A percentile compares a stretch with the other conserved stretches of the same genome.
Conservation (phyloP, 192 early-diverging fungal species). For the Backusella westeae region DNA sequence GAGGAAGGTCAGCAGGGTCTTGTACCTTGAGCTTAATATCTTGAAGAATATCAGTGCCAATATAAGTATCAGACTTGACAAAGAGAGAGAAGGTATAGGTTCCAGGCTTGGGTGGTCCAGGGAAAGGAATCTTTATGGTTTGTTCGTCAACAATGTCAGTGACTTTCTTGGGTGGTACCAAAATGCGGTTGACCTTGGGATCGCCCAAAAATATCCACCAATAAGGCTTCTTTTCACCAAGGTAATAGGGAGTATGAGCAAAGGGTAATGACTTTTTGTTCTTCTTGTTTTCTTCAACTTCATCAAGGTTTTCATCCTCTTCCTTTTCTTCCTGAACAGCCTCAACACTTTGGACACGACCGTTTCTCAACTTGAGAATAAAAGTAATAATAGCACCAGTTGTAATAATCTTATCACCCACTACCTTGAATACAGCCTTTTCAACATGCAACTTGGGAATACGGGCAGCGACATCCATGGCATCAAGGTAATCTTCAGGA, state of each 20-base stretch:
- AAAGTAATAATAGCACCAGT: slow-evolving; percentile 79
- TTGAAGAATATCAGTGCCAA: slow-evolving; percentile 79
- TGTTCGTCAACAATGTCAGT: slow-evolving; percentile 66
- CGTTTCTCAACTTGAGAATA: slow-evolving; percentile 48
- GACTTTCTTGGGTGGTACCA: slow-evolving; percentile 75
- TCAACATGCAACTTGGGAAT: slow-evolving; percentile 78
- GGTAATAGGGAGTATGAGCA: slow-evolving; percentile 70
- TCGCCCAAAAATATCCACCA: slow-evolving; percentile 95
- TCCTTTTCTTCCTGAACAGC: slow-evolving; percentile 31
- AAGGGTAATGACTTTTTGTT: slow-evolving; percentile 28
- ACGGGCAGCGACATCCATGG: slow-evolving; percentile 69
- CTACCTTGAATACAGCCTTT: slow-evolving; percentile 77
- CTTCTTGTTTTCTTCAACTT: slow-evolving; percentile 31
- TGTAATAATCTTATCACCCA: slow-evolving; percentile 76
- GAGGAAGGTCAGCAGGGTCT: slow-evolving; percentile 67
- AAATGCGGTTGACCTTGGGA: slow-evolving; percentile 78
- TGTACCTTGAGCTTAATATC: slow-evolving; percentile 78
- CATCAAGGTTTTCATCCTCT: slow-evolving; percentile 38
- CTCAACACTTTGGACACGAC: slow-evolving; percentile 25
- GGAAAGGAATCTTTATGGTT: slow-evolving; percentile 85
- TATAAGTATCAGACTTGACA: slow-evolving; percentile 87
- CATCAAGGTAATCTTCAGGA: slow-evolving; percentile 65
- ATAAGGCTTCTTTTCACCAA: slow-evolving; percentile 70
- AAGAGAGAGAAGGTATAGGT: slow-evolving; percentile 77
- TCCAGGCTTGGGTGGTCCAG: slow-evolving; percentile 85